phyloP scores from a whole-genome alignment of 352 stramenopile genomes.

The Pythium aphanidermatum region DNA sequence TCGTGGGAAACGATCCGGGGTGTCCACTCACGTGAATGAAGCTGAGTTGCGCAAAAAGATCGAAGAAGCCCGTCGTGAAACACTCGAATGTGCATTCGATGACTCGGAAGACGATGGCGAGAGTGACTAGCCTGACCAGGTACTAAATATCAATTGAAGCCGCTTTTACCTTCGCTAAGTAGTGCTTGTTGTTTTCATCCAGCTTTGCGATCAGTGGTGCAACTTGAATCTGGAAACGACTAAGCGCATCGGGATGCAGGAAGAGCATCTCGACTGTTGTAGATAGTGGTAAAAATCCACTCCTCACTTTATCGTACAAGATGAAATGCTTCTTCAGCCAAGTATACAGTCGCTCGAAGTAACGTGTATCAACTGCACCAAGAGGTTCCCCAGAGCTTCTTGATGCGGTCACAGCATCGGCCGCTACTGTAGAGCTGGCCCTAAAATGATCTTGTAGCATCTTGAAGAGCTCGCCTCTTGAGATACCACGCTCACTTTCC shows the following conservation, averaged over 20 bases:
- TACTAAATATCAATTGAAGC: conserved; percentile 13
- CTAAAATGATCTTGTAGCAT: conserved; percentile 52
- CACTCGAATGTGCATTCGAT: conserved; percentile 31
- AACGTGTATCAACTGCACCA: conserved; percentile 24
- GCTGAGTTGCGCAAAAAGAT: conserved; percentile 21
- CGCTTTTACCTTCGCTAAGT: conserved; percentile 31
- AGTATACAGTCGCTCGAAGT: conserved; percentile 66
- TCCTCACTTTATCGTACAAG: conserved; percentile 30
- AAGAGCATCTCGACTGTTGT: conserved; percentile 39
- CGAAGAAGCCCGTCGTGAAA: conserved; percentile 22
- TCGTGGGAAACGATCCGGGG: neutral
- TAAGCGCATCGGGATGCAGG: conserved; percentile 31
- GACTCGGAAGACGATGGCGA: conserved; percentile 10
- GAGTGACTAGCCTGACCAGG: too few relatives aligned
- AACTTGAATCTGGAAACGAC: conserved; percentile 44
- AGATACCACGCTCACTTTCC: conserved; percentile 50
- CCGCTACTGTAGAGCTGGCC: neutral
- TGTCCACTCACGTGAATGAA: conserved; percentile 1
- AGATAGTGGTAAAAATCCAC: conserved; percentile 29
- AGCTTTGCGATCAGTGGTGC: conserved; percentile 33
- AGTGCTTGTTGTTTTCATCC: conserved; percentile 40
- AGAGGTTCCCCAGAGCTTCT: too few relatives aligned
- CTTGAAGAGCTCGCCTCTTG: conserved; percentile 41
- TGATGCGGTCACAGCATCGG: too few relatives aligned
- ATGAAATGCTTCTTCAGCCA: conserved; percentile 70